Conservation (phyloP, 169 alveolate species). For the Eimeria falciformis region DNA sequence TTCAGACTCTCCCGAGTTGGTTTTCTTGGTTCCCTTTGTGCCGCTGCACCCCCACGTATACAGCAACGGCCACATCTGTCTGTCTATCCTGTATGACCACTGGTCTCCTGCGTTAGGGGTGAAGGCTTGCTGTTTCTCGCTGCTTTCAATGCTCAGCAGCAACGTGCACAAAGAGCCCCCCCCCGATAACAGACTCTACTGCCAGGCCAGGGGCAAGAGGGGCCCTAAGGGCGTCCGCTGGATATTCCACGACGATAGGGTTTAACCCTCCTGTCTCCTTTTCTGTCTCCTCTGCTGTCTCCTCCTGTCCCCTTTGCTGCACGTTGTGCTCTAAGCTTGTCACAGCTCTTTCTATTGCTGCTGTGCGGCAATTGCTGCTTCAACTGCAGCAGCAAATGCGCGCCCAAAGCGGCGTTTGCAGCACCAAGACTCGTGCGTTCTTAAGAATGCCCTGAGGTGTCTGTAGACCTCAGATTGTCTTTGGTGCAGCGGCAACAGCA, state of each 20-base stretch:
- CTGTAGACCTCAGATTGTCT: too few relatives aligned
- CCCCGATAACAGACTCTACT: slow-evolving; percentile 79
- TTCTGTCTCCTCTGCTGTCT: neutral
- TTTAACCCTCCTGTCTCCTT: slow-evolving; percentile 48
- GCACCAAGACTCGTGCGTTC: too few relatives aligned
- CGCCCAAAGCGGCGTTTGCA: too few relatives aligned
- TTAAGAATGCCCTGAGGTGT: too few relatives aligned
- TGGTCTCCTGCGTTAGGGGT: slow-evolving; percentile 86
- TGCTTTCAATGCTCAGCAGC: slow-evolving; percentile 83
- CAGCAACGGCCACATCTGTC: slow-evolving; percentile 95
- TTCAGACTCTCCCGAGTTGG: slow-evolving; percentile 76
- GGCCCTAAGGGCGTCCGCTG: slow-evolving; percentile 82
- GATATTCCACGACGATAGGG: slow-evolving; percentile 83
- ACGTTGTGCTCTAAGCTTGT: neutral
- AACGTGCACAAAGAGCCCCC: slow-evolving; percentile 78
- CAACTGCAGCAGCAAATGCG: too few relatives aligned
- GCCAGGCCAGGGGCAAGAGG: slow-evolving; percentile 75
- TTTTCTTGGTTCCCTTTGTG: slow-evolving; percentile 74
- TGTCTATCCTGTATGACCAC: slow-evolving; percentile 88
- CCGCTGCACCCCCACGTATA: slow-evolving; percentile 97
- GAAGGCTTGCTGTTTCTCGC: slow-evolving; percentile 77
- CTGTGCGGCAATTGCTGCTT: too few relatives aligned
- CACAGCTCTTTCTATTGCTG: neutral
- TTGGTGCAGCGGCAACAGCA: too few relatives aligned
- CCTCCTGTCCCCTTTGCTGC: neutral